phyloP scores from a whole-genome alignment of 2,329 filamentous ascomycete genomes.

The Talaromyces sp. region DNA sequence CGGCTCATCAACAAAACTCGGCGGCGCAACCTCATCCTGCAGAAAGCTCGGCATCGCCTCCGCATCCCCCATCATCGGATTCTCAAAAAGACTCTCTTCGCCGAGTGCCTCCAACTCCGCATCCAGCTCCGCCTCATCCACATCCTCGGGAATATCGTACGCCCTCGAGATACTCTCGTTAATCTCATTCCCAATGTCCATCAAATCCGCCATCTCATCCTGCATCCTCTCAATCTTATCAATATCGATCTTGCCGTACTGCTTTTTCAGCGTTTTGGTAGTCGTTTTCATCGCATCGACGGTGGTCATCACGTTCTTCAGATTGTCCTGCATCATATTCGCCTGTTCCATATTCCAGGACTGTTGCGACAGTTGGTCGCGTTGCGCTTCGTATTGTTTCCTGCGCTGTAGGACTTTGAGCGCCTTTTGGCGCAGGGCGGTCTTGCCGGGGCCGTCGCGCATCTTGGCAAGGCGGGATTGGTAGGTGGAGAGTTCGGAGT shows the following conservation, averaged over 20 bases:
- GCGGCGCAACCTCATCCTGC: constrained; percentile 77
- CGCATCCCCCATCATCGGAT: constrained; percentile 50
- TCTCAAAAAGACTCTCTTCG: constrained; percentile 87
- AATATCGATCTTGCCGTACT: constrained; percentile 96
- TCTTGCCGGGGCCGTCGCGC: constrained; percentile 93
- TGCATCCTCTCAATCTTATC: constrained; percentile 97
- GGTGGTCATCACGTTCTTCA: constrained; percentile 97
- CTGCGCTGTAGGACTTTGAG: constrained; percentile 90
- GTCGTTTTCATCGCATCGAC: constrained; percentile 97
- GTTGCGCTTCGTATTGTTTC: constrained; percentile 90
- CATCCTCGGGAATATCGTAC: constrained; percentile 94
- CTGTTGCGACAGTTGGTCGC: constrained; percentile 88
- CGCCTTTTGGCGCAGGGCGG: constrained; percentile 87
- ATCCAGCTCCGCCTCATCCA: constrained; percentile 93
- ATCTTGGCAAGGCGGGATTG: constrained; percentile 84
- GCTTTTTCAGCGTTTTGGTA: constrained; percentile 84
- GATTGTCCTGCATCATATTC: constrained; percentile 96
- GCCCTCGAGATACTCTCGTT: constrained; percentile 87
- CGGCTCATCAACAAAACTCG: constrained; percentile 88
- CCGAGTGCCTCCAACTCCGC: constrained; percentile 93
- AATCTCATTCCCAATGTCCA: constrained; percentile 98
- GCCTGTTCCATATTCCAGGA: constrained; percentile 99
- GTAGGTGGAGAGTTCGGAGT: constrained; percentile 83
- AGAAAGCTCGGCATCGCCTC: constrained; percentile 76
- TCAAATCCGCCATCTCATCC: constrained; percentile 97